A percentile compares a stretch with the other conserved stretches of the same genome.
Evolutionary conservation across 2,329 filamentous ascomycete genomes (phyloP).

Genomic region (Claviceps pazoutovae): DNA sequence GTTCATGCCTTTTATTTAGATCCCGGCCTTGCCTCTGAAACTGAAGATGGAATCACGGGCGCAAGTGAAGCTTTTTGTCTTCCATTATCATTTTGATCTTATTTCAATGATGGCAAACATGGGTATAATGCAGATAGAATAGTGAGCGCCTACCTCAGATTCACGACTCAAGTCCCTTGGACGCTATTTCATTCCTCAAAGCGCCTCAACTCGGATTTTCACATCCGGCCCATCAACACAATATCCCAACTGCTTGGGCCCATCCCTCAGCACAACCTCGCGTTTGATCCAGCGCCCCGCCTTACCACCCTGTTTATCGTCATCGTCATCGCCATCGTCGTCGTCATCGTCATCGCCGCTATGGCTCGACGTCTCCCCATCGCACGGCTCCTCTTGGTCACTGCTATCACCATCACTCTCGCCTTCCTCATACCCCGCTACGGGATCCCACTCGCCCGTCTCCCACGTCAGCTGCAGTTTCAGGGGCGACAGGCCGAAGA

Average conservation of each 20-base stretch:
- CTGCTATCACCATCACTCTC: slow-evolving; percentile 39
- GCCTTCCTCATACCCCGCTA: slow-evolving; percentile 46
- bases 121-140: too few species aligned
- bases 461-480: slow-evolving; percentile 64
- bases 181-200: neutral
- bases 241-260: slow-evolving; percentile 69
- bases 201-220: slow-evolving; percentile 53
- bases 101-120: too few species aligned
- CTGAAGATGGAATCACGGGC: too few species aligned
- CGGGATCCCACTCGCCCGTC: slow-evolving; percentile 80
- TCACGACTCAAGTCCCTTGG: too few species aligned
- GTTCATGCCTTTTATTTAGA: too few species aligned
- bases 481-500: slow-evolving; percentile 54
- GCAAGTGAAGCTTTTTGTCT: too few species aligned
- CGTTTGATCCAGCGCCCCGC: slow-evolving; percentile 55
- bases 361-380: neutral
- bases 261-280: slow-evolving; percentile 66
- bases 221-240: slow-evolving; percentile 64
- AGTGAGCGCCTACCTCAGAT: too few species aligned
- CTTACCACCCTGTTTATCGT: slow-evolving; percentile 14
- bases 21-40: too few species aligned
- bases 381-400: slow-evolving; percentile 30
- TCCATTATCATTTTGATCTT: too few species aligned
- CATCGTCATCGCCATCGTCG: neutral
- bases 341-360: neutral